Conservation (phyloP, 2,329 filamentous ascomycete species). For the Colletotrichum noveboracense region DNA sequence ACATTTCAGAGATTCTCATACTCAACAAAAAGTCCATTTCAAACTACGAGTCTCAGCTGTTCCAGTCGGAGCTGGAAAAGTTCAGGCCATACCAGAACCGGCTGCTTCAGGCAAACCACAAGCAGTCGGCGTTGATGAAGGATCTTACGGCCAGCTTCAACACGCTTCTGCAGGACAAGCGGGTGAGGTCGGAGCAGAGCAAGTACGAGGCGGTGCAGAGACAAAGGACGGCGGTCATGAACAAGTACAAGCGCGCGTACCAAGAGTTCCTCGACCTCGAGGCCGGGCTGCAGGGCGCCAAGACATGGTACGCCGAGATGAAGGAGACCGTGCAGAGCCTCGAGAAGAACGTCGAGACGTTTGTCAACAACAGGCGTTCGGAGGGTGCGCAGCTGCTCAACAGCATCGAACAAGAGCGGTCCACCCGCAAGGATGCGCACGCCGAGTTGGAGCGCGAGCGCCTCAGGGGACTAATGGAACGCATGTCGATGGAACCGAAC, state of each 20-base stretch:
- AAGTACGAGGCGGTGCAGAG: slow-evolving; percentile 91
- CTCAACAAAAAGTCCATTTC: slow-evolving; percentile 96
- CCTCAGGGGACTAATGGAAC: slow-evolving; percentile 88
- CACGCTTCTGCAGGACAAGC: slow-evolving; percentile 87
- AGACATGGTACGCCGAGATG: slow-evolving; percentile 96
- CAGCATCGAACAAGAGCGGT: slow-evolving; percentile 83
- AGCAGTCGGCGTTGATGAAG: slow-evolving; percentile 93
- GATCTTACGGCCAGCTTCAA: slow-evolving; percentile 90
- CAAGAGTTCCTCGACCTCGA: slow-evolving; percentile 91
- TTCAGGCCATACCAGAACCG: slow-evolving; percentile 92
- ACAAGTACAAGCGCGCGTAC: slow-evolving; percentile 88
- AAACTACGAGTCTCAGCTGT: slow-evolving; percentile 89
- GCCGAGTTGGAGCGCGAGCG: slow-evolving; percentile 88
- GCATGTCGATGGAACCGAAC: slow-evolving; percentile 83
- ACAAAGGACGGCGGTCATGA: slow-evolving; percentile 80
- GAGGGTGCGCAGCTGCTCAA: slow-evolving; percentile 90
- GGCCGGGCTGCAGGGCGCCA: slow-evolving; percentile 84
- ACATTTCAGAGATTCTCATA: slow-evolving; percentile 96
- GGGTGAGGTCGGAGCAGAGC: slow-evolving; percentile 90
- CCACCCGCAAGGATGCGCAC: slow-evolving; percentile 60
- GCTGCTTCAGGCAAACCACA: slow-evolving; percentile 91
- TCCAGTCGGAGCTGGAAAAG: slow-evolving; percentile 96
- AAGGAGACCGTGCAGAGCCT: slow-evolving; percentile 90
- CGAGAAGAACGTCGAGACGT: slow-evolving; percentile 94
- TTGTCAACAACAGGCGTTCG: slow-evolving; percentile 91